A percentile compares a stretch with the other conserved stretches of the same genome.
Evolutionary conservation across 441 rosid species (phyloP).

Genomic region (Hypseocharis bilobata): DNA sequence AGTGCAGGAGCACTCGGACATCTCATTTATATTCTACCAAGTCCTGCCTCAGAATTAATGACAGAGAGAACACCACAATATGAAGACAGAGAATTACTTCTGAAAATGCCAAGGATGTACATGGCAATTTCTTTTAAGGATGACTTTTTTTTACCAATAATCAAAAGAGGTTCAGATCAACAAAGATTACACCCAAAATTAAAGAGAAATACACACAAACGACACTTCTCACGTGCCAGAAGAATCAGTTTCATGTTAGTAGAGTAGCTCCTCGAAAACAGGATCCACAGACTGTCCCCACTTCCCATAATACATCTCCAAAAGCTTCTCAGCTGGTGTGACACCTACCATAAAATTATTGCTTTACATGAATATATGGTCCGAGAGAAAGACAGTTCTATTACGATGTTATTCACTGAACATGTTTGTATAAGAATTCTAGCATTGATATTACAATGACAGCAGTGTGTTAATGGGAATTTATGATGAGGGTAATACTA

Average conservation of each 20-base stretch:
- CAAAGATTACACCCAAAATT: slow-evolving; percentile 15
- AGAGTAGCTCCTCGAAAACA: slow-evolving; percentile 75
- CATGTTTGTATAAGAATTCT: not conserved
- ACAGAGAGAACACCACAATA: not conserved
- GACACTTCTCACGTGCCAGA: not conserved
- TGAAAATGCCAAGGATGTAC: not conserved
- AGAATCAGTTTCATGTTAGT: slow-evolving; percentile 27
- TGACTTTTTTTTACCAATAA: not conserved
- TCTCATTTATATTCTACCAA: not conserved
- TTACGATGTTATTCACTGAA: too few species aligned
- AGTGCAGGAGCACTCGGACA: too few species aligned
- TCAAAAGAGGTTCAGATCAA: slow-evolving; percentile 6
- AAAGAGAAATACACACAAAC: slow-evolving; percentile 5
- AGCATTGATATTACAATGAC: not conserved
- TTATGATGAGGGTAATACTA: too few species aligned
- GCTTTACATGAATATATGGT: slow-evolving; percentile 1
- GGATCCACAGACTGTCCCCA: slow-evolving; percentile 88
- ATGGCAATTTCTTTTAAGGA: slow-evolving; percentile 18
- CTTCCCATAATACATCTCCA: slow-evolving; percentile 72
- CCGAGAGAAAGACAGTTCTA: too few species aligned
- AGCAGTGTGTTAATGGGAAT: too few species aligned
- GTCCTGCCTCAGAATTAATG: not conserved
- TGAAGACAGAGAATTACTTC: not conserved
- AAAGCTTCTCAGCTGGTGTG: slow-evolving; percentile 85
- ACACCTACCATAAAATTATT: slow-evolving; percentile 42